phyloP scores from a whole-genome alignment of 257 asterid species.

The Vinca minor region DNA sequence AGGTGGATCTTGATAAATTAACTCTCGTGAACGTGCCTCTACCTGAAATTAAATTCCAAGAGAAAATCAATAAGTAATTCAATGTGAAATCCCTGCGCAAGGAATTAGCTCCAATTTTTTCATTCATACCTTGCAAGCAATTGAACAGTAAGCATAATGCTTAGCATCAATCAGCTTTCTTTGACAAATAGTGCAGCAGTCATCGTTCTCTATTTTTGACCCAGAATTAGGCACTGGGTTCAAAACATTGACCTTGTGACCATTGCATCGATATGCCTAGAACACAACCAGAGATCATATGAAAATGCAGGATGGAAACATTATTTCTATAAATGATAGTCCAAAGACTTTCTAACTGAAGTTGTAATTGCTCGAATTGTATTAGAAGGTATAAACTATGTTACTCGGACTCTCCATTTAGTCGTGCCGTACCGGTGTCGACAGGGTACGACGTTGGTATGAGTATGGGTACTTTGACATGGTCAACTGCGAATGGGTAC shows the following conservation, averaged over 20 bases:
- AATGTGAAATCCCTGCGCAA: not conserved
- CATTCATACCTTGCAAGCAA: constrained; percentile 1
- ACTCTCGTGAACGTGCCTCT: not conserved
- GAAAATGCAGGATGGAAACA: not conserved
- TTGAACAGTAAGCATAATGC: not conserved
- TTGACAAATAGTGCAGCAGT: constrained; percentile 1
- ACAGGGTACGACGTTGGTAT: too few species aligned
- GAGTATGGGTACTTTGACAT: too few species aligned
- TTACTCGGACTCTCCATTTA: too few species aligned
- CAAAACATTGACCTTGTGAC: not conserved
- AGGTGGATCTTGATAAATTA: not conserved
- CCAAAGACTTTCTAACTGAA: too few species aligned
- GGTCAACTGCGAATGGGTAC: too few species aligned
- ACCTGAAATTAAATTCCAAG: not conserved
- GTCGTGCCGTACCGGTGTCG: too few species aligned
- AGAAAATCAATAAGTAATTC: not conserved
- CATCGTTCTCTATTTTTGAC: not conserved
- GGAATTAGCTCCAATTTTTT: not conserved
- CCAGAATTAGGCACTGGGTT: not conserved
- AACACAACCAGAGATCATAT: not conserved
- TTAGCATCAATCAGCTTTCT: not conserved
- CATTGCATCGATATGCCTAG: constrained; percentile 1
- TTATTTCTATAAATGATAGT: too few species aligned
- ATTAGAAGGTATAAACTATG: too few species aligned
- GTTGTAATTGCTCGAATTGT: too few species aligned